Percentiles rank a stretch among this genome's conserved stretches.
Conservation (phyloP, 2,329 filamentous ascomycete genomes). For the Zymoseptoria brevis region DNA sequence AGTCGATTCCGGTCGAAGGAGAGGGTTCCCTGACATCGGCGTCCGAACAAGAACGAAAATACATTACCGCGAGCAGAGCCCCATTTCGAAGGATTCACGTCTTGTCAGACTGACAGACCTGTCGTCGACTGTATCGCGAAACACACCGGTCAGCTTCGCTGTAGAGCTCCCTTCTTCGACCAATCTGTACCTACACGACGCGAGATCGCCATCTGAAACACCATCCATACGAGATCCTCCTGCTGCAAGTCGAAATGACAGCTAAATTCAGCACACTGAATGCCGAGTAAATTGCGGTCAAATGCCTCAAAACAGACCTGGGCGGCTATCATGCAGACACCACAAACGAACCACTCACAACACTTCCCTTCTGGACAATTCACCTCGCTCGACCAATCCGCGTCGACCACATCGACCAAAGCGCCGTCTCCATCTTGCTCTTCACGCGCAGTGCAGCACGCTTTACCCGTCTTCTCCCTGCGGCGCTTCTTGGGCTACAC, state of each 20-base stretch:
- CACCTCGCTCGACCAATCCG: neutral
- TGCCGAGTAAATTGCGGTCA: neutral
- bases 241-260: neutral
- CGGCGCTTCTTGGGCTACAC: constrained; percentile 12
- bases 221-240: neutral
- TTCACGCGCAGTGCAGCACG: neutral
- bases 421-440: neutral
- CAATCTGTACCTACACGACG: neutral
- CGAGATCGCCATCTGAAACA: neutral
- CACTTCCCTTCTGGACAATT: neutral
- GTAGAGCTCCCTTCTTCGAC: neutral
- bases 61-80: neutral
- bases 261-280: neutral
- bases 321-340: neutral
- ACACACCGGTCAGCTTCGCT: neutral
- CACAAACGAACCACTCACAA: neutral
- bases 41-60: neutral
- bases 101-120: neutral
- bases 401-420: neutral
- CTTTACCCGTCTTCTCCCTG: neutral
- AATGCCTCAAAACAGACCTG: neutral
- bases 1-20: neutral
- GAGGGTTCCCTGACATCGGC: neutral
- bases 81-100: neutral
- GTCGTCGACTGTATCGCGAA: neutral